phyloP scores from a whole-genome alignment of 495 filamentous ascomycete genomes.

The Talaromyces trachyspermus region DNA sequence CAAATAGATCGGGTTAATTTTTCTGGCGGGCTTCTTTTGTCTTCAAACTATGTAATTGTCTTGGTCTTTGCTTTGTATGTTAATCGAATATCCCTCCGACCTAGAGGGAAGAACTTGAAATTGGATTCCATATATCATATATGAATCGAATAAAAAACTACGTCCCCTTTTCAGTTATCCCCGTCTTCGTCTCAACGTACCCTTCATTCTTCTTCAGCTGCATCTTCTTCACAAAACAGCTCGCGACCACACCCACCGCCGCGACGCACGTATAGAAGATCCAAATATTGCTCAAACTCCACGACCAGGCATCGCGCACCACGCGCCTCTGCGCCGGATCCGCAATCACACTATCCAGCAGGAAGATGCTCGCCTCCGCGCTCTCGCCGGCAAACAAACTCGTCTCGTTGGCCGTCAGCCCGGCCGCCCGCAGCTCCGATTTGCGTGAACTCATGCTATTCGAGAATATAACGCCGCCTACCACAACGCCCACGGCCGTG shows the following conservation, averaged over 20 bases:
- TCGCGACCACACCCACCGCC: slow-evolving; percentile 41
- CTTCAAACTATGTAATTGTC: background rate
- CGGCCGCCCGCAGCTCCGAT: slow-evolving; percentile 33
- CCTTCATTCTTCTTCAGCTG: slow-evolving; percentile 50
- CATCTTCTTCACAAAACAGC: slow-evolving; percentile 45
- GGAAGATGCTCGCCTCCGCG: slow-evolving; percentile 45
- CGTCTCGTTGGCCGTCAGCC: slow-evolving; percentile 31
- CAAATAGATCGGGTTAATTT: background rate
- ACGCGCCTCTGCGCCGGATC: slow-evolving; percentile 37
- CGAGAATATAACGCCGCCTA: slow-evolving; percentile 75
- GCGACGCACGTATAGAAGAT: slow-evolving; percentile 51
- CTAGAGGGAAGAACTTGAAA: no score
- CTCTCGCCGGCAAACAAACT: slow-evolving; percentile 37
- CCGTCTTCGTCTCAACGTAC: slow-evolving; percentile 49
- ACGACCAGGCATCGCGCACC: slow-evolving; percentile 49
- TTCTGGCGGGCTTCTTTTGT: background rate
- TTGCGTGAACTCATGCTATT: slow-evolving; percentile 47
- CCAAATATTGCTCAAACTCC: slow-evolving; percentile 56
- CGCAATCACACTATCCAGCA: slow-evolving; percentile 31
- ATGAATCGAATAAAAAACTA: no score
- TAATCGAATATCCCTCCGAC: no score
- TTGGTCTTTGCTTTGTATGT: no score
- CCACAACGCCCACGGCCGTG: slow-evolving; percentile 63
- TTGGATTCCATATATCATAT: no score
- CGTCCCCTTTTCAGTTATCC: slow-evolving; percentile 9